These are phyloP conservation scores for Backusella liffmaniae DNA, from an alignment of 192 early-diverging fungal species.

Conservation along the genomic window DNA sequence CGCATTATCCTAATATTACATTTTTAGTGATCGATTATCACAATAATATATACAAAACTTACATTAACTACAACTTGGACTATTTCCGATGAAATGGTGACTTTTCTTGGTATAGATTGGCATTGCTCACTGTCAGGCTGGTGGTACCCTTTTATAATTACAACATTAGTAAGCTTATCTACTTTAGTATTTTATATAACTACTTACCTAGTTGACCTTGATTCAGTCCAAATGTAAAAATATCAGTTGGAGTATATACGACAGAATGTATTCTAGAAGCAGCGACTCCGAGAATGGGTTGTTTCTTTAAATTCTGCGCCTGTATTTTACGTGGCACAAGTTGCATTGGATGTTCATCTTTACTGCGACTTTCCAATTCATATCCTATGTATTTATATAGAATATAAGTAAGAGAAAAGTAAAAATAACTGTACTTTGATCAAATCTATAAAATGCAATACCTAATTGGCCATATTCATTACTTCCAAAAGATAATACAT, in stretches of 20 bases:
- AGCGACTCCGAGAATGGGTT: slow-evolving; percentile 55
- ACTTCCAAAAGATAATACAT: slow-evolving; percentile 64
- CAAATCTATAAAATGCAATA: not conserved
- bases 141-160: slow-evolving; percentile 12
- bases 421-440: not conserved
- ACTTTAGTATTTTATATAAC: not conserved
- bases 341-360: slow-evolving; percentile 41
- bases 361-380: slow-evolving; percentile 16
- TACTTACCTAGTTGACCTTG: slow-evolving; percentile 67
- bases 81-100: slow-evolving; percentile 52
- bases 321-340: slow-evolving; percentile 53
- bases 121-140: slow-evolving; percentile 33
- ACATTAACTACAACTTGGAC: slow-evolving; percentile 57
- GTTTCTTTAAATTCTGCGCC: slow-evolving; percentile 47
- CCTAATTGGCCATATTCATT: slow-evolving; percentile 69
- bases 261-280: slow-evolving; percentile 69
- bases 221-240: slow-evolving; percentile 69
- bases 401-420: not conserved
- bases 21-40: not conserved
- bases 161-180: not conserved
- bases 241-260: slow-evolving; percentile 55
- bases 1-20: slow-evolving; percentile 47
- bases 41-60: not conserved
- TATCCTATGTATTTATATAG: slow-evolving; percentile 27
- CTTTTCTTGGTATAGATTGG: slow-evolving; percentile 59